Evolutionary conservation across 2,329 filamentous ascomycete genomes (phyloP).

Genomic region (Lasiodiplodia theobromae): DNA sequence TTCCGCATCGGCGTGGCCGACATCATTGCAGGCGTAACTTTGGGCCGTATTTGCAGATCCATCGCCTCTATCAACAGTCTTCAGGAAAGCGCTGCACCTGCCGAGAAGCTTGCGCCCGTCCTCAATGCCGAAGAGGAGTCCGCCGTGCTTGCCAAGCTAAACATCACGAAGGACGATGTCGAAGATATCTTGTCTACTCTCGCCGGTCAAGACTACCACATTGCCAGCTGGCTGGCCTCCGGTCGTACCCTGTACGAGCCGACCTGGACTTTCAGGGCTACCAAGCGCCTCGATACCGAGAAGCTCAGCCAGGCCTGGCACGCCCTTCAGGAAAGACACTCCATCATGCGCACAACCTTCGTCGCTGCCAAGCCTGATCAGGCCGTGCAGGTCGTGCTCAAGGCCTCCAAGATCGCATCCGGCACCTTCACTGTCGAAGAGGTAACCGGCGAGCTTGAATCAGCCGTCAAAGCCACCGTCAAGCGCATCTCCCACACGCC

Average conservation of each 20-base stretch:
- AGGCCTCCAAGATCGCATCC: slow-evolving; percentile 31
- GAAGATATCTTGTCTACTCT: slow-evolving; percentile 27
- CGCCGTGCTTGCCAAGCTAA: slow-evolving; percentile 3
- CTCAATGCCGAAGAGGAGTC: slow-evolving; percentile 9
- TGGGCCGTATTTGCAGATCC: slow-evolving; percentile 26
- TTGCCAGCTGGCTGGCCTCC: slow-evolving; percentile 25
- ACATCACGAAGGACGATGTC: slow-evolving; percentile 8
- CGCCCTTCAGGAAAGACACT: slow-evolving; percentile 40
- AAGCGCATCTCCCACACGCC: slow-evolving; percentile 36
- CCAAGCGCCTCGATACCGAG: slow-evolving; percentile 34
- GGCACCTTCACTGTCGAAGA: slow-evolving; percentile 38
- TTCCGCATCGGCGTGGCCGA: slow-evolving; percentile 27
- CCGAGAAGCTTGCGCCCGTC: background rate
- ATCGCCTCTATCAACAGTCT: background rate
- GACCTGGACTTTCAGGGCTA: slow-evolving; percentile 27
- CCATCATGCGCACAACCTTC: slow-evolving; percentile 46
- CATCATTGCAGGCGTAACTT: slow-evolving; percentile 27
- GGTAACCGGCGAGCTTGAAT: slow-evolving; percentile 28
- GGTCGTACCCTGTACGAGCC: slow-evolving; percentile 28
- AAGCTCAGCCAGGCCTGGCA: slow-evolving; percentile 42
- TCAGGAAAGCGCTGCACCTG: background rate
- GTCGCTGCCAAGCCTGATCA: slow-evolving; percentile 37
- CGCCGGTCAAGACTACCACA: slow-evolving; percentile 28
- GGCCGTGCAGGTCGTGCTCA: slow-evolving; percentile 43
- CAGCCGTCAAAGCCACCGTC: slow-evolving; percentile 35